A percentile compares a stretch with the other conserved stretches of the same genome.
Evolutionary conservation across 768 basidiomycete genomes (phyloP).

Genomic region (Mycena albidolilacea): DNA sequence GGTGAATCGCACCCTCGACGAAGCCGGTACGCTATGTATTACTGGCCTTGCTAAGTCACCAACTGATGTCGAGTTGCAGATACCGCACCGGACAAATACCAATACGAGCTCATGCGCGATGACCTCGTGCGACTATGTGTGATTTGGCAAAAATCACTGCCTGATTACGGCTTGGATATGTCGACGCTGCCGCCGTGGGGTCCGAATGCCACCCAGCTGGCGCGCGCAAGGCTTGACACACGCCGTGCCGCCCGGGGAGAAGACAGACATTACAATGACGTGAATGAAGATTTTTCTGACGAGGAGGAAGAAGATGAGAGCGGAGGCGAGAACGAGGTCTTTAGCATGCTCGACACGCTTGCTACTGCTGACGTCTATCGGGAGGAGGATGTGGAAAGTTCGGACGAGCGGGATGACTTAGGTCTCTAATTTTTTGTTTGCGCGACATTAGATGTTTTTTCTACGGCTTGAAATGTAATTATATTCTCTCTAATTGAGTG

Average conservation of each 20-base stretch:
- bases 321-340: conserved; percentile 1
- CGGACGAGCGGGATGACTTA: neutral
- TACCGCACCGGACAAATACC: neutral
- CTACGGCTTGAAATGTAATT: too few species aligned
- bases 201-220: conserved; percentile 1
- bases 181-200: conserved; percentile 10
- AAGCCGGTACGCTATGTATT: neutral
- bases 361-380: neutral
- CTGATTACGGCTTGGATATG: neutral
- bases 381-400: neutral
- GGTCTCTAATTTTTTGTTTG: neutral
- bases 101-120: conserved; percentile 6
- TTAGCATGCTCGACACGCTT: conserved; percentile 6
- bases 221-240: neutral
- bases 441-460: too few species aligned
- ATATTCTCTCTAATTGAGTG: too few species aligned
- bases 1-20: neutral
- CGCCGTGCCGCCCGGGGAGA: neutral
- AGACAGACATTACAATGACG: neutral
- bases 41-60: neutral
- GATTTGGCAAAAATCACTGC: conserved; percentile 1
- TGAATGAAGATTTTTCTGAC: neutral
- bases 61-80: neutral
- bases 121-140: neutral
- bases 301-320: neutral